Percentiles rank a stretch among this genome's conserved stretches.
These are phyloP conservation scores for Bryoglossum gracile DNA, from an alignment of 495 filamentous ascomycete species.

Conservation along the genomic window DNA sequence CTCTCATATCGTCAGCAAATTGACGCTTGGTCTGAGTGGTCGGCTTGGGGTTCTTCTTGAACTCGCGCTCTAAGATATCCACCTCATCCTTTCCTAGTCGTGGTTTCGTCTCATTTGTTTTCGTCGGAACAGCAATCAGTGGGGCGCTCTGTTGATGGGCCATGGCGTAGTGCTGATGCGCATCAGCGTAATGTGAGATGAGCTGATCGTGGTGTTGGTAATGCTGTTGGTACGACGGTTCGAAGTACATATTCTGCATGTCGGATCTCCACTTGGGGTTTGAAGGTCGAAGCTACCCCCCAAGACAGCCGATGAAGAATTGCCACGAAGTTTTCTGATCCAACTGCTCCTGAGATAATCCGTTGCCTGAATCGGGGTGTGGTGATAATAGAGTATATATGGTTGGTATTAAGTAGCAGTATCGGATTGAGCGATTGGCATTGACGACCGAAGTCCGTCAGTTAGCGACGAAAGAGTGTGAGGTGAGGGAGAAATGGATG, in stretches of 20 bases:
- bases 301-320: slow-evolving; percentile 1
- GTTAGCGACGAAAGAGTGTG: not conserved
- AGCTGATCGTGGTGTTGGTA: slow-evolving; percentile 16
- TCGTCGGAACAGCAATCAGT: slow-evolving; percentile 11
- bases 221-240: slow-evolving; percentile 17
- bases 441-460: not conserved
- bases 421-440: not conserved
- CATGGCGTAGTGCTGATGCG: slow-evolving; percentile 7
- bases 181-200: slow-evolving; percentile 8
- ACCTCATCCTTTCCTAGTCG: slow-evolving; percentile 78
- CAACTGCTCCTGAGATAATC: not conserved
- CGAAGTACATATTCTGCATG: slow-evolving; percentile 18
- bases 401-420: not conserved
- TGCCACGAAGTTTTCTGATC: not conserved
- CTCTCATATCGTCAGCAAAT: slow-evolving; percentile 61
- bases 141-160: slow-evolving; percentile 11
- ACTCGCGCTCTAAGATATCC: slow-evolving; percentile 66
- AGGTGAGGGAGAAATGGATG: not conserved
- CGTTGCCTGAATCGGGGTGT: too few relatives aligned
- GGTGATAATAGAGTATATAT: too few relatives aligned
- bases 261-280: slow-evolving; percentile 6
- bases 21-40: slow-evolving; percentile 68
- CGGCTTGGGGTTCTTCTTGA: slow-evolving; percentile 69
- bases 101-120: slow-evolving; percentile 45
- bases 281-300: not conserved